Conservation (phyloP, 2,329 filamentous ascomycete genomes). For the Juglanconis sp. region DNA sequence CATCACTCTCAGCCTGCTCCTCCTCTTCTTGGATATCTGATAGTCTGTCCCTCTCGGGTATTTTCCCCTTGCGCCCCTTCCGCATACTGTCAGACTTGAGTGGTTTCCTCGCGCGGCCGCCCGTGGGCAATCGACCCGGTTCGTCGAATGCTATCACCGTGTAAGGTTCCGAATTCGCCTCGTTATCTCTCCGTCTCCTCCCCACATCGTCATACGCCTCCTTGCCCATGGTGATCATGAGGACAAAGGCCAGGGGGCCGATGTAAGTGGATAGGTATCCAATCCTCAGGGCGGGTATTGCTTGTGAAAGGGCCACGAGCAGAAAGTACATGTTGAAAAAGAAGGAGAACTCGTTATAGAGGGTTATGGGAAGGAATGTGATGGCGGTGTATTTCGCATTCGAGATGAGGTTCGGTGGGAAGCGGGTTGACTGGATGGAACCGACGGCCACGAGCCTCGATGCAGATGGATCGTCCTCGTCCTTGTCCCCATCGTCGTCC, state of each 20-base stretch:
- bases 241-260: conserved; percentile 85
- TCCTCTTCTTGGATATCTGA: conserved; percentile 71
- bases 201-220: conserved; percentile 94
- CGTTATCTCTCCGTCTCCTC: conserved; percentile 78
- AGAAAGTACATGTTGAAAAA: conserved; percentile 99
- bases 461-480: conserved; percentile 62
- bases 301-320: conserved; percentile 89
- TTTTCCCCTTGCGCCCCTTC: conserved; percentile 35
- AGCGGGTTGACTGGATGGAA: conserved; percentile 67
- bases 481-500: conserved; percentile 46
- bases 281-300: conserved; percentile 83
- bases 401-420: conserved; percentile 86
- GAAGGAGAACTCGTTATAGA: conserved; percentile 99
- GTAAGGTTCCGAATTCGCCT: conserved; percentile 91
- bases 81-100: conserved; percentile 44
- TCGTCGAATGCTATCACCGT: conserved; percentile 71
- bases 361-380: conserved; percentile 87
- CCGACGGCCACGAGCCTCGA: conserved; percentile 76
- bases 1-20: conserved; percentile 46
- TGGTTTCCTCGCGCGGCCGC: conserved; percentile 36
- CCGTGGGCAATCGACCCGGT: conserved; percentile 32
- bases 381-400: conserved; percentile 97
- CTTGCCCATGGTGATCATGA: conserved; percentile 89
- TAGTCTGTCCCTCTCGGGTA: conserved; percentile 42
- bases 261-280: conserved; percentile 95